Evolutionary conservation across 2,329 filamentous ascomycete species (phyloP), one percentile per base, ranked within the genome.

Genomic region (Penicillium sp.): DNA sequence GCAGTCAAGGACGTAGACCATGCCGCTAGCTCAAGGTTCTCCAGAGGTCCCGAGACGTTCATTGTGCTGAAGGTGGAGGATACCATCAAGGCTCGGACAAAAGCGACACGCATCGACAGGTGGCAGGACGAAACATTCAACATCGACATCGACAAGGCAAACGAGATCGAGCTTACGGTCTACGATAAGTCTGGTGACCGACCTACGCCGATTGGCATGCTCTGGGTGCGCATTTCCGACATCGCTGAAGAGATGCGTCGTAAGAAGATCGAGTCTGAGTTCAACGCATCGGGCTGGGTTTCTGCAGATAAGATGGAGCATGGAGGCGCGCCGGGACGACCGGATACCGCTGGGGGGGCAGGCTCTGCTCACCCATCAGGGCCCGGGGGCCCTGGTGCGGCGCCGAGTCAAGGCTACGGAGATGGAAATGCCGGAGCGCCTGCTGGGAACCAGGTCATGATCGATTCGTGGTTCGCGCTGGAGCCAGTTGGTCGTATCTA

Each of bases 21-120:
- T 68, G 88, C 88, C 21, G 83, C 88, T 17, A 80, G 79, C 40
- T 86, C 84, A 6, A 82, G 87, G 53, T 97, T 98, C 65, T 85
- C 88, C 32, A 79, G 93, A 57, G 88, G 89, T 1, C 91, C 93
- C 2, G 93, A 98, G 69, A 97, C 93, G 0, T 96, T 93, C 65
- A 85, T 98, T 52, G 85, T 93, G 56, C 84, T 98, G 68, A 98
- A 98, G 72, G 91, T 97, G 39, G 93, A 98, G 73, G 93, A 98
- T 70, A 82, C 85, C 46, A 82, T 96, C 54, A 88, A 94, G 61
- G 90, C 89, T 35, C 82, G 89, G 58, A 98, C 93, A 21, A 88
- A 83, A 67, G 80, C 85, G 1, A 88, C 90, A 8, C 80, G 90
- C 51, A 95, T 78, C 53, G 93, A 98, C 70, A 82, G 82, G 62